A percentile compares a stretch with the other conserved stretches of the same genome.
These are phyloP conservation scores for Oryza punctata DNA, from an alignment of 176 grass and related monocot species.

Conservation along the genomic window DNA sequence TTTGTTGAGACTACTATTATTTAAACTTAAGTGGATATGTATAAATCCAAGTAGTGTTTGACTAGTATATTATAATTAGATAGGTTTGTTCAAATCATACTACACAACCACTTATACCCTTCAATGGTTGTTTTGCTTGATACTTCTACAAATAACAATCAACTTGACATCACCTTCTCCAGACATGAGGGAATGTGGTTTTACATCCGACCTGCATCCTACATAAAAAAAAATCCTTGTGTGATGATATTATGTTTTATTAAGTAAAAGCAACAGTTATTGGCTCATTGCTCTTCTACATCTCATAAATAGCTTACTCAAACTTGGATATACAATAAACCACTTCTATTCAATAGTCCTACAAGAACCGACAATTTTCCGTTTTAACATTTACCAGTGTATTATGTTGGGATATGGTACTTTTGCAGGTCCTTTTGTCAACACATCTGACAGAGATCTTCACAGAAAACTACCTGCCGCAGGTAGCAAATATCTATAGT, in stretches of 20 bases:
- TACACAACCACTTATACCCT: background rate
- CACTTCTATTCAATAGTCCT: conserved; percentile 14
- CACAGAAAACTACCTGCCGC: conserved; percentile 66
- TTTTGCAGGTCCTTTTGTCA: conserved; percentile 81
- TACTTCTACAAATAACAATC: conserved; percentile 9
- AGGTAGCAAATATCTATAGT: conserved; percentile 53
- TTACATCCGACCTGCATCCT: background rate
- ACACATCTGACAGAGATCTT: conserved; percentile 95
- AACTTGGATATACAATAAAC: conserved; percentile 11
- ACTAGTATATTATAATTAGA: background rate
- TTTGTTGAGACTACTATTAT: background rate
- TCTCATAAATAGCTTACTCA: conserved; percentile 22
- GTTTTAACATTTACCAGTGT: conserved; percentile 4
- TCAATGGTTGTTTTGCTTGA: conserved; percentile 4
- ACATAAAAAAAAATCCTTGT: conserved; percentile 20
- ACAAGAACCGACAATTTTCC: background rate
- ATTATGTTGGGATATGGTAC: conserved; percentile 34
- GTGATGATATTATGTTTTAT: background rate
- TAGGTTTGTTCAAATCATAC: background rate
- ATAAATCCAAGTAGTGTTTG: background rate
- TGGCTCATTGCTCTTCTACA: conserved; percentile 1
- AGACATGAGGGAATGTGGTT: conserved; percentile 8
- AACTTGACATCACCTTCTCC: conserved; percentile 6
- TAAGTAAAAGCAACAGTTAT: background rate
- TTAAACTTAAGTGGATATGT: background rate